Conservation (phyloP, 2,329 filamentous ascomycete species). For the Dryadomyces quercus-mongolicae region DNA sequence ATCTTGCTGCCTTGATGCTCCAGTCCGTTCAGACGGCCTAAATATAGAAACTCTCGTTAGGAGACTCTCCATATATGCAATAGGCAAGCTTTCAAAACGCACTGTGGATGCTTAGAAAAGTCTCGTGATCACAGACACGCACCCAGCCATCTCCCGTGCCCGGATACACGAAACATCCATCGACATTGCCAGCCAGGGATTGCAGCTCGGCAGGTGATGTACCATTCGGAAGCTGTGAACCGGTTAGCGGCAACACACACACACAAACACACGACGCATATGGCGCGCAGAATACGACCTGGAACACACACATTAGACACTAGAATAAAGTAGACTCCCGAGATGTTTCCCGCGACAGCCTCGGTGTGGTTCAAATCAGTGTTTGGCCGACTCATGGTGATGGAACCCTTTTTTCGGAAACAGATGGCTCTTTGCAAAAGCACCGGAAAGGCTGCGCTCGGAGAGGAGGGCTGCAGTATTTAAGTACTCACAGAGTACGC, state of each 20-base stretch:
- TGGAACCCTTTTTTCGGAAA: neutral
- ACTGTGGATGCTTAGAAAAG: conserved; percentile 4
- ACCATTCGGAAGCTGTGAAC: conserved; percentile 1
- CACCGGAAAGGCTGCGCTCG: neutral
- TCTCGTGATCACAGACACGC: neutral
- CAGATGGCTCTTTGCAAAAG: neutral
- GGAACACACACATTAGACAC: conserved; percentile 3
- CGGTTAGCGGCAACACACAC: neutral
- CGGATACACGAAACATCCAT: conserved; percentile 8
- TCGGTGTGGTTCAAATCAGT: neutral
- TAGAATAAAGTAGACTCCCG: conserved; percentile 7
- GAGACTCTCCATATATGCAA: too few species aligned
- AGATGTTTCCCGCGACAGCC: neutral
- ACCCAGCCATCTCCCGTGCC: conserved; percentile 6
- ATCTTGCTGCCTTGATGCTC: conserved; percentile 1
- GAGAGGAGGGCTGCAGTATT: neutral
- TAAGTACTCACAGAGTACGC: neutral
- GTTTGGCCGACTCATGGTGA: conserved; percentile 1
- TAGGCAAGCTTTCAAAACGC: neutral
- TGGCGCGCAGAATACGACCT: neutral
- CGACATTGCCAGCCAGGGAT: neutral
- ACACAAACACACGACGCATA: neutral
- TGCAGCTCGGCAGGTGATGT: conserved; percentile 5
- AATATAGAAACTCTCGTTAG: neutral
- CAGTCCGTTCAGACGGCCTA: conserved; percentile 1